Base-by-base conservation (phyloP, 768 basidiomycete genomes). In the Glaciozyma antarctica region DNA sequence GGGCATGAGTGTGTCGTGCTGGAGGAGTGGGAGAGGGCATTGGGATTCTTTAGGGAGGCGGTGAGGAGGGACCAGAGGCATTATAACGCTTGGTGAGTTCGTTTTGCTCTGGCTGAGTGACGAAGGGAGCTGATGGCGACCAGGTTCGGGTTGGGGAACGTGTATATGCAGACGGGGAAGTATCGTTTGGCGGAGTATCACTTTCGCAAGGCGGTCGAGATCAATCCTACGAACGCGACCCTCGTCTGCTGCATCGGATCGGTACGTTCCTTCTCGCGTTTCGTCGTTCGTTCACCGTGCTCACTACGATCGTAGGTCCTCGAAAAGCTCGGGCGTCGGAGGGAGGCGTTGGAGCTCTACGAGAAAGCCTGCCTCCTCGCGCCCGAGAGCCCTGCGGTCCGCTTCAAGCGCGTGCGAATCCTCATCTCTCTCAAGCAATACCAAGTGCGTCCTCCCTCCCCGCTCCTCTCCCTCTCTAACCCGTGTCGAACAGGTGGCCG, bases 61-160 rank as follows among this genome's bases (percentile, higher is more conserved):
- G 81, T 99, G 77, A 84, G 88, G 78, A 86, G 88, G 64, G 92
- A 98, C 80, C 79, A 84, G 73, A 85, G 90, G 78, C 91, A 95
- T 78, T 99, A 98, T 78, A 94, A 95, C 78, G 95, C 95, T 61
- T 98, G 95, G 95, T 95, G 77, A 76, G 88, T 81, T 34, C n/a
- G n/a, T n/a, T n/a, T n/a, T n/a, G n/a, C n/a, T n/a, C n/a, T n/a
- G n/a, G n/a, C n/a, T n/a, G n/a, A n/a, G n/a, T n/a, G n/a, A n/a
- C n/a, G n/a, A n/a, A n/a, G n/a, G 34, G 24, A 32, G 13, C 49
- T 51, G 28, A 30, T 32, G 24, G 7, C 3, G 13, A 10, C 3
- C 68, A 97, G 94, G 94, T 99, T 98, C 77, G 95, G 95, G n/a
- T 81, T 99, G 72, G 95, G 95, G 67, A 89, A 89, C 44, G 97